Percentiles rank a stretch among this genome's conserved stretches.
Conservation (phyloP, 2,329 filamentous ascomycete genomes). For the Colletotrichum tropicale region DNA sequence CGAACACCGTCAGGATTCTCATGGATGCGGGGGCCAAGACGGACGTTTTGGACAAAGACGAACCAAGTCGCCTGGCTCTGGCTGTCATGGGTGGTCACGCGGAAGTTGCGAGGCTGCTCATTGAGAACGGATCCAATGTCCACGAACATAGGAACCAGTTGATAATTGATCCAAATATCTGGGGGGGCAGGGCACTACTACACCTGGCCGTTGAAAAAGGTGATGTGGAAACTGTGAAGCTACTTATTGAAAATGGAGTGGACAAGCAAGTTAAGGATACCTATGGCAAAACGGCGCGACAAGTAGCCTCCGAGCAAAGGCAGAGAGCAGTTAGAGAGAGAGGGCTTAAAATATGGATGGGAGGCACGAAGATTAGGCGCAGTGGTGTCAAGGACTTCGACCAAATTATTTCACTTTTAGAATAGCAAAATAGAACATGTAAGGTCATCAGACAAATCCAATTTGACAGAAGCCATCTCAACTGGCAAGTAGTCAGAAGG, state of each 20-base stretch:
- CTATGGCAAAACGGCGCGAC: too few species aligned
- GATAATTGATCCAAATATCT: too few species aligned
- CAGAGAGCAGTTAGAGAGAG: rapidly evolving
- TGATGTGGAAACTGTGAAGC: not conserved
- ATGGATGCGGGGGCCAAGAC: rapidly evolving
- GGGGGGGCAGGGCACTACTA: not conserved
- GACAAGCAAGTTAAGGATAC: not conserved
- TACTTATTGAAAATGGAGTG: not conserved
- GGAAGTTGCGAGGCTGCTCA: rapidly evolving
- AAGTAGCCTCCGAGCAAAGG: rapidly evolving
- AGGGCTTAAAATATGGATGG: rapidly evolving
- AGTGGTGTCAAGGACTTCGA: rapidly evolving
- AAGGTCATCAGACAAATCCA: rapidly evolving
- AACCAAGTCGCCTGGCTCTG: not conserved
- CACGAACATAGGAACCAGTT: not conserved
- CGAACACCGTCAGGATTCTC: not conserved
- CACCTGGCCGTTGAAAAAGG: rapidly evolving
- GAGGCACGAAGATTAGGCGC: rapidly evolving
- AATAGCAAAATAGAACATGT: rapidly evolving
- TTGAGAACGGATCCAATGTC: not conserved
- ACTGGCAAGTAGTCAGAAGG: too few species aligned
- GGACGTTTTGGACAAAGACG: rapidly evolving
- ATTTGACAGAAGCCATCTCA: not conserved
- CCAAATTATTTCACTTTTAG: not conserved
- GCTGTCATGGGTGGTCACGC: not conserved